A percentile compares a stretch with the other conserved stretches of the same genome.
Conservation (phyloP, 306 rosid genomes). For the Quercus aquifolioides region DNA sequence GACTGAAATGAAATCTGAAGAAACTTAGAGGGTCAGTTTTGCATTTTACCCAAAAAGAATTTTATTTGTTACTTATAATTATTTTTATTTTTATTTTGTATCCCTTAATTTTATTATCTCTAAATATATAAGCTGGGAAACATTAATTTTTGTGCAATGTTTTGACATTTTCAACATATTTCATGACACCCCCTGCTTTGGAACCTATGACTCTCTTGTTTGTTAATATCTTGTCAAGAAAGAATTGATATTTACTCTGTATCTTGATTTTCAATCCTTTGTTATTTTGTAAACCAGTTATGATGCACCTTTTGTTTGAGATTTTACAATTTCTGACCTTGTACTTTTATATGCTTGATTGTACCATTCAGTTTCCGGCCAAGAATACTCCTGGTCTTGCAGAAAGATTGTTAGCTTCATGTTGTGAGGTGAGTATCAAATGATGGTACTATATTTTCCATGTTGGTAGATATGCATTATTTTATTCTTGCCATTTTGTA, state of each 20-base stretch:
- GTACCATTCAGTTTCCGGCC: constrained; percentile 55
- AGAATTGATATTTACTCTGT: background rate
- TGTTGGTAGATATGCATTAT: background rate
- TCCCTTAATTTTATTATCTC: background rate
- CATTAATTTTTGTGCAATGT: background rate
- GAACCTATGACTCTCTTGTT: background rate
- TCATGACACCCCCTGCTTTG: background rate
- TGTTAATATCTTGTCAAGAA: background rate
- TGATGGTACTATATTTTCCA: background rate
- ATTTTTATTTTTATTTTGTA: constrained; percentile 11
- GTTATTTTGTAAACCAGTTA: constrained; percentile 6
- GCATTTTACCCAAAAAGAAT: no score
- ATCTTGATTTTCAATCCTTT: background rate
- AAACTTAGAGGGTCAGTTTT: no score
- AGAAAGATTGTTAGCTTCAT: constrained; percentile 60
- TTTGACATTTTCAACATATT: background rate
- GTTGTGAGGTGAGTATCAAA: constrained; percentile 71
- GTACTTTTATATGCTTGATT: constrained; percentile 20
- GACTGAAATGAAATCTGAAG: no score
- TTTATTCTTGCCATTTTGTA: background rate
- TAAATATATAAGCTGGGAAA: background rate
- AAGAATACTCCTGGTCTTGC: constrained; percentile 59
- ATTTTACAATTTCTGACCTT: constrained; percentile 11
- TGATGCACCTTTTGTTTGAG: background rate
- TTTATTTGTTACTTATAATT: background rate